Evolutionary conservation across 495 filamentous ascomycete genomes (phyloP).

Genomic region (Penicillium macrosclerotiorum): DNA sequence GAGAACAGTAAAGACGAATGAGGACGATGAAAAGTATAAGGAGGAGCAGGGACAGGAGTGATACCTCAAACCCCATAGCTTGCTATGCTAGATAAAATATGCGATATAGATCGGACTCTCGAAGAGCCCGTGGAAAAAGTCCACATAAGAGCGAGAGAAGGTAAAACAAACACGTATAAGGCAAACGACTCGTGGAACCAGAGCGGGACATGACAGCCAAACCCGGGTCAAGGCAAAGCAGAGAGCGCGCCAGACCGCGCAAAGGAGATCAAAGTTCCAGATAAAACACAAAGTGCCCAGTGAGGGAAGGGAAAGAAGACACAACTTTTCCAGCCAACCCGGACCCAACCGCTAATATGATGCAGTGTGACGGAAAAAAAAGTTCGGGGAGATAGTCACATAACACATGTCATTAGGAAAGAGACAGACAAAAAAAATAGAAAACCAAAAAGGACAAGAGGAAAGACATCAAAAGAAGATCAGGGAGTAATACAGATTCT

Average conservation of each 20-base stretch:
- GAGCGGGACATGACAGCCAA: constrained; percentile 11
- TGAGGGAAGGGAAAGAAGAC: constrained; percentile 33
- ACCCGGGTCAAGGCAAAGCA: background rate
- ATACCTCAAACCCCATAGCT: constrained; percentile 25
- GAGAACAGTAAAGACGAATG: constrained; percentile 8
- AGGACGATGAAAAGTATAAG: constrained; percentile 6
- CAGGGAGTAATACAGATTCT: constrained; percentile 47
- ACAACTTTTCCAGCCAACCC: constrained; percentile 42
- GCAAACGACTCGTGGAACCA: constrained; percentile 13
- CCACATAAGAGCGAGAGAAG: constrained; percentile 5
- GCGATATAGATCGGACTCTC: constrained; percentile 23
- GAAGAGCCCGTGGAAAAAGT: background rate
- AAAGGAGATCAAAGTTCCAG: constrained; percentile 14
- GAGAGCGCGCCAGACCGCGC: too few species aligned
- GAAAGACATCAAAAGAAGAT: constrained; percentile 11
- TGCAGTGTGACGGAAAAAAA: constrained; percentile 40
- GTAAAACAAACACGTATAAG: constrained; percentile 11
- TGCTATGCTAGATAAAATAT: constrained; percentile 31
- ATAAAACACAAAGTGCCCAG: constrained; percentile 28
- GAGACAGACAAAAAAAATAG: constrained; percentile 11
- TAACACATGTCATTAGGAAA: constrained; percentile 50
- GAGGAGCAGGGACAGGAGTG: constrained; percentile 14
- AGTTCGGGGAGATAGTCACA: constrained; percentile 29
- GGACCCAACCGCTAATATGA: constrained; percentile 49
- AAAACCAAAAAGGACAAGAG: background rate